phyloP scores from a whole-genome alignment of 2,329 filamentous ascomycete genomes.

The Paracoccidioides brasiliensis region DNA sequence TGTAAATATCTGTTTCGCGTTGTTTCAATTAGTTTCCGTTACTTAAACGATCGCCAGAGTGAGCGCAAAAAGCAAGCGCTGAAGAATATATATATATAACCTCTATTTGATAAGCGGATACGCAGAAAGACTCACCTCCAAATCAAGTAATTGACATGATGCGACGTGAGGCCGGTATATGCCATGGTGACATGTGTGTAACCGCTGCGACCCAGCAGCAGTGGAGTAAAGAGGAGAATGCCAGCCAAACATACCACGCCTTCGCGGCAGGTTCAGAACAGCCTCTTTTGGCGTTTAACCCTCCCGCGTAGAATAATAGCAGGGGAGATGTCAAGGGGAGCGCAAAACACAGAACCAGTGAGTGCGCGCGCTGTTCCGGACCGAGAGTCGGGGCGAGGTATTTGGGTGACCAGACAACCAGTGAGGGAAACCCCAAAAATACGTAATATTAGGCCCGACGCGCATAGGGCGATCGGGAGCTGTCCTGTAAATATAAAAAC shows the following conservation, averaged over 20 bases:
- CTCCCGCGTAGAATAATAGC: neutral
- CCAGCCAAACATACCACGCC: conserved; percentile 4
- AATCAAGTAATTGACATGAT: conserved; percentile 58
- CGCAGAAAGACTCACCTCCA: conserved; percentile 42
- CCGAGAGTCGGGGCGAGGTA: neutral
- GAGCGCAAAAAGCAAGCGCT: neutral
- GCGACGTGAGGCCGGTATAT: conserved; percentile 32
- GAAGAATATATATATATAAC: no score
- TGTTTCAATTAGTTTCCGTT: neutral
- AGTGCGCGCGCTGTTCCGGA: neutral
- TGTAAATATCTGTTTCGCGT: conserved; percentile 37
- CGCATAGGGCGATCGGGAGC: neutral
- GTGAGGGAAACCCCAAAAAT: neutral
- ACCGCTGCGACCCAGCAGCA: conserved; percentile 6
- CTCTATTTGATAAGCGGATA: conserved; percentile 5
- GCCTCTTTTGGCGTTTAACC: neutral
- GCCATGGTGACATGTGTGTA: conserved; percentile 34
- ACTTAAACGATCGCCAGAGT: neutral
- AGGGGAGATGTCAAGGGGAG: neutral
- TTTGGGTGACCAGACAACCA: neutral
- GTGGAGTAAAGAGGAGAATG: neutral
- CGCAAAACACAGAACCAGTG: neutral
- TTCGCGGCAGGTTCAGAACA: neutral
- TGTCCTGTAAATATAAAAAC: neutral
- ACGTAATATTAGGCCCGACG: neutral